Conservation (phyloP, 352 stramenopile genomes). For the Pythium plurisporium region DNA sequence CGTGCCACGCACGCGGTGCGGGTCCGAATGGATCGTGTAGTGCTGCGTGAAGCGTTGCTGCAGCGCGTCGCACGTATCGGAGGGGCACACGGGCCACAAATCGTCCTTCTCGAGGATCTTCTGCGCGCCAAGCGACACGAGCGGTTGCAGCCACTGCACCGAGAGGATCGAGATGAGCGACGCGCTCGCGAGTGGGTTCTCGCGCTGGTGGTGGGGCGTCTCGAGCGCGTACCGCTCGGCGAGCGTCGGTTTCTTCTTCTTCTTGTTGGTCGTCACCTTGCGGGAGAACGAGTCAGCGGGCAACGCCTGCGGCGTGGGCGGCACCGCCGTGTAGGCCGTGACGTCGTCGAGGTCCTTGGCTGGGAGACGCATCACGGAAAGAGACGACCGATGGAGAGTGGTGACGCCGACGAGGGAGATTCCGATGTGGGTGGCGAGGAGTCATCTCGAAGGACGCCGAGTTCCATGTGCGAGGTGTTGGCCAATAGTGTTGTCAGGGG, state of each 20-base stretch:
- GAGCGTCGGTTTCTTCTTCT: slow-evolving; percentile 2
- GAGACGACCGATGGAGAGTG: not conserved
- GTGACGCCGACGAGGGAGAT: not conserved
- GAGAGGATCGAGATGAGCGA: slow-evolving; percentile 30
- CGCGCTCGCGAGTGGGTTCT: slow-evolving; percentile 34
- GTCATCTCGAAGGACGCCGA: not conserved
- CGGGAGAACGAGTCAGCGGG: no score
- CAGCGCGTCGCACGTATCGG: slow-evolving; percentile 26
- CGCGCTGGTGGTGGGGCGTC: slow-evolving; percentile 2
- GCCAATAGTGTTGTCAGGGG: not conserved
- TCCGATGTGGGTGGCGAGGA: slow-evolving; percentile 4
- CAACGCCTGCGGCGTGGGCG: slow-evolving; percentile 14
- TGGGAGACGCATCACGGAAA: slow-evolving; percentile 3
- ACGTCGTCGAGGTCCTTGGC: slow-evolving; percentile 9
- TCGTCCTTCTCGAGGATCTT: slow-evolving; percentile 39
- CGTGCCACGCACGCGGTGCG: not conserved
- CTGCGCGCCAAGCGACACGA: slow-evolving; percentile 31
- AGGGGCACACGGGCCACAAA: slow-evolving; percentile 30
- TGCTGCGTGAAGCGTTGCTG: slow-evolving; percentile 21
- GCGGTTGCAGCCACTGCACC: slow-evolving; percentile 31
- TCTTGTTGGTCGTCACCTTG: not conserved
- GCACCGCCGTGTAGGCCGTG: slow-evolving; percentile 17
- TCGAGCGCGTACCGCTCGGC: slow-evolving; percentile 29
- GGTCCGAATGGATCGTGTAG: slow-evolving; percentile 14
- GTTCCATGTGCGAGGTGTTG: not conserved